These are phyloP conservation scores for Dendrobium nobile DNA, from an alignment of 106 monocot species.

Conservation along the genomic window DNA sequence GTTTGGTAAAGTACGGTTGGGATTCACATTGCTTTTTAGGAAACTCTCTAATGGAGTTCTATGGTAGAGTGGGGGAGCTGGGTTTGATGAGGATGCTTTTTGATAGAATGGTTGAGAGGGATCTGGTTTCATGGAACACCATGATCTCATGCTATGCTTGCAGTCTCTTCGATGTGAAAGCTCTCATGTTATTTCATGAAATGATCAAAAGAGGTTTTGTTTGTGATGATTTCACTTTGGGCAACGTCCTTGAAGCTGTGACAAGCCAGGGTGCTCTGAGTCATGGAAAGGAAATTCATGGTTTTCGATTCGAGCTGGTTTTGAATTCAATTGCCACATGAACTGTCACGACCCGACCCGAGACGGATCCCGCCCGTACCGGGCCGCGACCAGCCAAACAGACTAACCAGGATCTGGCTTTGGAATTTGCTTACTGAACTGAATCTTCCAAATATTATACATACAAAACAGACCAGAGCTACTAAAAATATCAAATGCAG, in stretches of 20 bases:
- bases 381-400: no score
- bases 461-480: no score
- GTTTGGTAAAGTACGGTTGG: conserved; percentile 20
- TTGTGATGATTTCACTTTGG: conserved; percentile 31
- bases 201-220: conserved; percentile 15
- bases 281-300: conserved; percentile 36
- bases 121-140: conserved; percentile 47
- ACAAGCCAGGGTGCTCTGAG: conserved; percentile 7
- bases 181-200: conserved; percentile 17
- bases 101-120: conserved; percentile 19
- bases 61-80: conserved; percentile 27
- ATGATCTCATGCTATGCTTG: conserved; percentile 23
- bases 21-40: conserved; percentile 16
- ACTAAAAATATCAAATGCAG: no score
- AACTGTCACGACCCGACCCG: no score
- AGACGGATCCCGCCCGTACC: no score
- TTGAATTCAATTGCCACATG: conserved; percentile 21
- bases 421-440: no score
- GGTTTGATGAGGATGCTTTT: conserved; percentile 27
- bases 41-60: conserved; percentile 29
- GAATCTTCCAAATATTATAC: no score
- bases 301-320: conserved; percentile 27
- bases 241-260: conserved; percentile 30
- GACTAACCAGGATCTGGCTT: no score
- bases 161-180: conserved; percentile 10